Evolutionary conservation across 2,329 filamentous ascomycete species (phyloP).

Genomic region (Elsinoe necatrix): DNA sequence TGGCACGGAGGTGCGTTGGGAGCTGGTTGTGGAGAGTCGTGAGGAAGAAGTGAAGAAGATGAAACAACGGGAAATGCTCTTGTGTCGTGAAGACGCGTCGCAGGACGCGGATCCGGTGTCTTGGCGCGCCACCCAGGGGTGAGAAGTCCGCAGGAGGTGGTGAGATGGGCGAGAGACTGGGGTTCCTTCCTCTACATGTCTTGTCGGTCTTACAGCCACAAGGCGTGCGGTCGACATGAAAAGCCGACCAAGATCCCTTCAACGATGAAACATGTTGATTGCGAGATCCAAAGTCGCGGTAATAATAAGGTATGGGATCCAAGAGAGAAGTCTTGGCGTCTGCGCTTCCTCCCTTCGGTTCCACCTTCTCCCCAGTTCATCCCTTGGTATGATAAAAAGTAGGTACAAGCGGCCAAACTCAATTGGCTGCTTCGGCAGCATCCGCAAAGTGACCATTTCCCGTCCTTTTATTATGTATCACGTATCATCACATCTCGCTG

Average conservation of each 20-base stretch:
- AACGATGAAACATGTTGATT: background rate
- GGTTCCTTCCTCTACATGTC: too few relatives aligned
- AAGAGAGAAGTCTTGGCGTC: background rate
- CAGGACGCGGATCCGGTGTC: conserved; percentile 3
- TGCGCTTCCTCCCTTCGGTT: background rate
- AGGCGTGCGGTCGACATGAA: background rate
- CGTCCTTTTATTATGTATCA: too few relatives aligned
- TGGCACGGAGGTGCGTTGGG: background rate
- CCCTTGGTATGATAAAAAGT: too few relatives aligned
- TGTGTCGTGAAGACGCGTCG: conserved; percentile 3
- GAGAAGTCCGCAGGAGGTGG: background rate
- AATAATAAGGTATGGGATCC: background rate
- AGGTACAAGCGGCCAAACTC: background rate
- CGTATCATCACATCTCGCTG: too few relatives aligned
- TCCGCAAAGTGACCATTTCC: background rate
- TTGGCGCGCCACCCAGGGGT: conserved; percentile 1
- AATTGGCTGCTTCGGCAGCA: background rate
- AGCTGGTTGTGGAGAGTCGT: background rate
- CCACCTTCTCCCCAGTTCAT: background rate
- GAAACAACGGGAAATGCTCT: background rate
- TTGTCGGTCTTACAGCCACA: background rate
- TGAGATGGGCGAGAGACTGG: background rate
- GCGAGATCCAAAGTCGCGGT: background rate
- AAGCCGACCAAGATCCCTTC: background rate
- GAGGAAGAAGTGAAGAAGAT: background rate